phyloP scores from a whole-genome alignment of 2,329 filamentous ascomycete species.

The Sporothrix brunneoviolacea region DNA sequence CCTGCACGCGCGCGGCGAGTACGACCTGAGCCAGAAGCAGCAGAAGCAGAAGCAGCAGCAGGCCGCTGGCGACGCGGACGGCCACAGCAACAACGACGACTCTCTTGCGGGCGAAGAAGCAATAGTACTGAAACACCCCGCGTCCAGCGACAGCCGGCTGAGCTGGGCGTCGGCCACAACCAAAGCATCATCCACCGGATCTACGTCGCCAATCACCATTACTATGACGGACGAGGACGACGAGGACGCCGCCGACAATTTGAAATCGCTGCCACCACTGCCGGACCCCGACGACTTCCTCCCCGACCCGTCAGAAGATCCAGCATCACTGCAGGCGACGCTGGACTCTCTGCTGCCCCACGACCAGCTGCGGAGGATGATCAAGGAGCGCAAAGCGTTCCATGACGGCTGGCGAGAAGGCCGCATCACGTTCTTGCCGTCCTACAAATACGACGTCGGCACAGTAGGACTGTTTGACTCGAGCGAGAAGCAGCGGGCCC shows the following conservation, averaged over 20 bases:
- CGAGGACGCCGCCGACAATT: slow-evolving; percentile 26
- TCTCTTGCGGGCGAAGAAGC: slow-evolving; percentile 42
- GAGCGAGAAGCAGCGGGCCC: slow-evolving; percentile 85
- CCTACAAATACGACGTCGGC: slow-evolving; percentile 98
- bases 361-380: slow-evolving; percentile 74
- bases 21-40: slow-evolving; percentile 46
- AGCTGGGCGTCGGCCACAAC: slow-evolving; percentile 20
- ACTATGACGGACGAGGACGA: slow-evolving; percentile 22
- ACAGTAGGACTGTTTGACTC: slow-evolving; percentile 88
- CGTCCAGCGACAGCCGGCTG: slow-evolving; percentile 37
- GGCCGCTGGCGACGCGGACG: slow-evolving; percentile 1
- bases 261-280: slow-evolving; percentile 33
- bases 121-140: slow-evolving; percentile 38
- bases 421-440: slow-evolving; percentile 78
- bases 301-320: slow-evolving; percentile 66
- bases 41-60: slow-evolving; percentile 25
- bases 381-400: slow-evolving; percentile 71
- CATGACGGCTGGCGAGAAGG: slow-evolving; percentile 92
- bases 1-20: slow-evolving; percentile 74
- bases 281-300: slow-evolving; percentile 61
- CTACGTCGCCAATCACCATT: slow-evolving; percentile 24
- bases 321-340: slow-evolving; percentile 80
- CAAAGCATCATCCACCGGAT: slow-evolving; percentile 17
- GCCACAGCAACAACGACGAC: slow-evolving; percentile 24
- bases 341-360: slow-evolving; percentile 81